phyloP scores from a whole-genome alignment of 2,329 filamentous ascomycete genomes.

The Nemania sp. region DNA sequence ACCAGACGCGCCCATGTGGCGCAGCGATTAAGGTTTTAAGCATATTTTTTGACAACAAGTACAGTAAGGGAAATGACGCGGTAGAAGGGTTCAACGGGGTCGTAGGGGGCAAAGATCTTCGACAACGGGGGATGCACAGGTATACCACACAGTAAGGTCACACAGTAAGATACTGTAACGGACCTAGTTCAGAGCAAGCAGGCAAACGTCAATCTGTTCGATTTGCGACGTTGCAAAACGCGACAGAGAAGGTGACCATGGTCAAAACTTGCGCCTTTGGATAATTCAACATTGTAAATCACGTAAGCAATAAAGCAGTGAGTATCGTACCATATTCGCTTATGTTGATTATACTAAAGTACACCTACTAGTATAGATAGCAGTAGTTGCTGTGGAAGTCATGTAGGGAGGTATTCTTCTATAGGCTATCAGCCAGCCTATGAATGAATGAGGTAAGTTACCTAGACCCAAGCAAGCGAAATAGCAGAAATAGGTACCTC shows the following conservation, averaged over 20 bases:
- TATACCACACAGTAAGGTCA: too few relatives aligned
- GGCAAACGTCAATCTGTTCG: constrained; percentile 1
- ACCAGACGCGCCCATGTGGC: constrained; percentile 7
- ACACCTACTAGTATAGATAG: too few relatives aligned
- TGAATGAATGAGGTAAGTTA: too few relatives aligned
- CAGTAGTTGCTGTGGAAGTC: too few relatives aligned
- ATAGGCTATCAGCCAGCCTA: too few relatives aligned
- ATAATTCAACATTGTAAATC: constrained; percentile 1
- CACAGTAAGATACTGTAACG: constrained; percentile 10
- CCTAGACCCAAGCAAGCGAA: neutral
- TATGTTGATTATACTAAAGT: neutral
- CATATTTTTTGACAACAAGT: constrained; percentile 19
- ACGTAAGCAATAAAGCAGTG: constrained; percentile 13
- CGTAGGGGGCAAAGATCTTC: constrained; percentile 2
- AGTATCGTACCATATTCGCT: neutral
- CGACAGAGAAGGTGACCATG: too few relatives aligned
- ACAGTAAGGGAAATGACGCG: constrained; percentile 27
- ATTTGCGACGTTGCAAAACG: constrained; percentile 24
- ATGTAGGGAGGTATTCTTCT: too few relatives aligned
- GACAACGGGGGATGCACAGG: neutral
- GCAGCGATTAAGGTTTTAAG: constrained; percentile 30
- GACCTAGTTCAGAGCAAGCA: neutral
- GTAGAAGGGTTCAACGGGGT: neutral
- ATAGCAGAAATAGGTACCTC: neutral
- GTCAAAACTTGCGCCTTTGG: neutral